These are phyloP conservation scores for Quillaja saponaria DNA, from an alignment of 306 rosid species.

Conservation along the genomic window DNA sequence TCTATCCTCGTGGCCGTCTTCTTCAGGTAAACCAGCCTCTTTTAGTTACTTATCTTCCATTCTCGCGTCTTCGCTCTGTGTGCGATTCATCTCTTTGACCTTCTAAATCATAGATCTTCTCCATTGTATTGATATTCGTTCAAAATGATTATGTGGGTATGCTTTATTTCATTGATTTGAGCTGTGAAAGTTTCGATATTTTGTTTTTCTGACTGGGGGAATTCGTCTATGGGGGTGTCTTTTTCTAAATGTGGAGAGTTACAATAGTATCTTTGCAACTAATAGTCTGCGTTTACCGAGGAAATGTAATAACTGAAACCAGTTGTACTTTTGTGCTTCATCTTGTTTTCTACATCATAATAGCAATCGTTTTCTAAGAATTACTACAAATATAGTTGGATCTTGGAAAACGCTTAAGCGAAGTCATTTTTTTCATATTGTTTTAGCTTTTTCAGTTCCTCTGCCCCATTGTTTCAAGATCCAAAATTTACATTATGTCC, in stretches of 20 bases:
- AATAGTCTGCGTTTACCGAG: conserved; percentile 17
- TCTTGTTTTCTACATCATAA: conserved; percentile 19
- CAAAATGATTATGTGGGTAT: conserved; percentile 42
- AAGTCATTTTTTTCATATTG: background rate
- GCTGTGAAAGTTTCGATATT: conserved; percentile 8
- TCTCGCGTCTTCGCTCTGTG: background rate
- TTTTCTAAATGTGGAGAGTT: conserved; percentile 6
- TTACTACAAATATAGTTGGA: conserved; percentile 26
- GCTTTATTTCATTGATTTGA: conserved; percentile 29
- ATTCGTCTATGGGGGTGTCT: background rate
- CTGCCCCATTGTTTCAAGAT: conserved; percentile 37
- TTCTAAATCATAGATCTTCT: conserved; percentile 49
- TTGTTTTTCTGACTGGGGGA: background rate
- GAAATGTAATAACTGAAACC: conserved; percentile 7
- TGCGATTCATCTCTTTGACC: conserved; percentile 4
- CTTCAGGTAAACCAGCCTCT: conserved; percentile 44
- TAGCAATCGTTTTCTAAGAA: background rate
- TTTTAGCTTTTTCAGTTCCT: background rate
- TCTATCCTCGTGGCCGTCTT: conserved; percentile 18
- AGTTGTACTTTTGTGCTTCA: background rate
- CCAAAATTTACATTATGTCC: conserved; percentile 24
- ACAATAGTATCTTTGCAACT: background rate
- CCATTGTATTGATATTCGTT: conserved; percentile 35
- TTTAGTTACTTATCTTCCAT: background rate
- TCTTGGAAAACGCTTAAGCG: conserved; percentile 32